These are phyloP conservation scores for Suhomyces panamericanus DNA, from an alignment of 1,139 yeast species.

Conservation along the genomic window DNA sequence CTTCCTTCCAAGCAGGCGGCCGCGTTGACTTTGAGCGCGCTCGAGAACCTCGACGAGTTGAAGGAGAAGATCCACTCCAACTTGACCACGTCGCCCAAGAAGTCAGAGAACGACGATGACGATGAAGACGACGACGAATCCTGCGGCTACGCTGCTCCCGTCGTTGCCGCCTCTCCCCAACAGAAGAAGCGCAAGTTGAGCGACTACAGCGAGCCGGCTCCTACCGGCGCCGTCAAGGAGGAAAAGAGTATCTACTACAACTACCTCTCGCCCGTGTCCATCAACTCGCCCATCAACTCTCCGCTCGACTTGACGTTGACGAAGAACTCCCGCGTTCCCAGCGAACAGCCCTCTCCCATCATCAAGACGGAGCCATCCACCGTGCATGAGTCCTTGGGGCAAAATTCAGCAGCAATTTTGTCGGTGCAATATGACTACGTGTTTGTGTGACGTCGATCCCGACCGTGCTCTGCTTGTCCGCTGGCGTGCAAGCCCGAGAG, in stretches of 20 bases:
- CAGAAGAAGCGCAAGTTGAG: slow-evolving; percentile 10
- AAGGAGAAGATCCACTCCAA: slow-evolving; percentile 36
- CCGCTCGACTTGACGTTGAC: slow-evolving; percentile 43
- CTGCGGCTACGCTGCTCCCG: slow-evolving; percentile 5
- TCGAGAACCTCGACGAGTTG: slow-evolving; percentile 32
- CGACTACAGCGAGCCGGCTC: slow-evolving; percentile 1
- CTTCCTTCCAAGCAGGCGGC: slow-evolving; percentile 19
- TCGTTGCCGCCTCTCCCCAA: slow-evolving; percentile 3
- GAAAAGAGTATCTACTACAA: slow-evolving; percentile 27
- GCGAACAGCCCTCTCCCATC: slow-evolving; percentile 13
- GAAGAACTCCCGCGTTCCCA: slow-evolving; percentile 11
- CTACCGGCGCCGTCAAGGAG: slow-evolving; percentile 11
- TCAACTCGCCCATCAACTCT: slow-evolving; percentile 43
- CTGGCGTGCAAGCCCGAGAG: slow-evolving; percentile 8
- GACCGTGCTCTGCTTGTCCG: slow-evolving; percentile 41
- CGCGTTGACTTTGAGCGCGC: slow-evolving; percentile 16
- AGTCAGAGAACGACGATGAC: slow-evolving; percentile 15
- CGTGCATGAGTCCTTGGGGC: slow-evolving; percentile 44
- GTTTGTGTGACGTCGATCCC: slow-evolving; percentile 6
- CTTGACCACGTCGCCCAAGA: slow-evolving; percentile 21
- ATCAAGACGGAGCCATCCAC: slow-evolving; percentile 11
- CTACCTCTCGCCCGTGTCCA: slow-evolving; percentile 48
- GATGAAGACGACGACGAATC: slow-evolving; percentile 18
- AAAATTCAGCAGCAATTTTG: slow-evolving; percentile 56
- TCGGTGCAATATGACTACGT: slow-evolving; percentile 8